These are phyloP conservation scores for Aegilops speltoides DNA, from an alignment of 176 grass and related monocot species.

Conservation along the genomic window DNA sequence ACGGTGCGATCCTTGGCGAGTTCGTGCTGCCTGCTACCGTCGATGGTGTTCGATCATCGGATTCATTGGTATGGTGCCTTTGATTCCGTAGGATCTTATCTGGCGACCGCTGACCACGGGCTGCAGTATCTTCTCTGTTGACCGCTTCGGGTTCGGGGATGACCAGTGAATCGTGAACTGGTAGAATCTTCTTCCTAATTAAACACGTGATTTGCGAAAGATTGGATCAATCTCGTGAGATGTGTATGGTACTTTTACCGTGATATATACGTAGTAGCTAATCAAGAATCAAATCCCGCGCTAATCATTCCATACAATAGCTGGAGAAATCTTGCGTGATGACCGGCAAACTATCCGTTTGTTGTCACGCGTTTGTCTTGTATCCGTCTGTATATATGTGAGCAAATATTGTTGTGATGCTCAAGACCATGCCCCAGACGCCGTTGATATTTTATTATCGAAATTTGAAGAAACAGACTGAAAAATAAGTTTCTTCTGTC, in stretches of 20 bases:
- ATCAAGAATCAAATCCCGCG: neutral
- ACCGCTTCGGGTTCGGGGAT: neutral
- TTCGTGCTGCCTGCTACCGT: neutral
- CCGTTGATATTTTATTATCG: no score
- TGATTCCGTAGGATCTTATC: neutral
- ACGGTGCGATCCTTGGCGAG: neutral
- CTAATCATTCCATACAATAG: neutral
- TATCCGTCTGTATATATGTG: neutral
- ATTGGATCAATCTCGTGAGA: neutral
- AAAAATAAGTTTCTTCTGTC: neutral
- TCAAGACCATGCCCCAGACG: neutral
- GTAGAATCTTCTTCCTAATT: slow-evolving; percentile 2
- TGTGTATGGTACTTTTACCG: no score
- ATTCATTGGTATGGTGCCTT: neutral
- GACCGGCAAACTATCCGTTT: neutral
- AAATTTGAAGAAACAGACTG: neutral
- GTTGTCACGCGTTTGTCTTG: neutral
- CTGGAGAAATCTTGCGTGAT: neutral
- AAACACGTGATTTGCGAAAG: neutral
- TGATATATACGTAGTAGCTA: neutral
- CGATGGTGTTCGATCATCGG: neutral
- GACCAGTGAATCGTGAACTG: neutral
- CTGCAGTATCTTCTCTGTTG: neutral
- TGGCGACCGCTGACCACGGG: no score
- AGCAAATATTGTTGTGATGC: neutral